Evolutionary conservation across 352 stramenopile genomes (phyloP).

Genomic region (Pythium periplocum): DNA sequence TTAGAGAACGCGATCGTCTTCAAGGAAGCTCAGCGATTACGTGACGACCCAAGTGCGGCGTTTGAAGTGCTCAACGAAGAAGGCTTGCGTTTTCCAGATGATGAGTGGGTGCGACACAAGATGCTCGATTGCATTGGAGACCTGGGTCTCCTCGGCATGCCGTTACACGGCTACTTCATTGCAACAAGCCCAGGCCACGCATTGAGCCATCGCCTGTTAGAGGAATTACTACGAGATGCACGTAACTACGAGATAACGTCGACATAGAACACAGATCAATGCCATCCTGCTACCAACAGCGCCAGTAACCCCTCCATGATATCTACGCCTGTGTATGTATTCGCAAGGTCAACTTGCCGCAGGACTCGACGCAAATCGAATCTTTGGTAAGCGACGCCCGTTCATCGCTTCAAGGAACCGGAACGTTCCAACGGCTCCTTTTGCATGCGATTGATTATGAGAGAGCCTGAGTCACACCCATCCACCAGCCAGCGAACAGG

Average conservation of each 20-base stretch:
- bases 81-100: slow-evolving; percentile 38
- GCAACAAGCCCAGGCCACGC: slow-evolving; percentile 61
- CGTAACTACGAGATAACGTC: slow-evolving; percentile 30
- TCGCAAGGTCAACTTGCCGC: no score
- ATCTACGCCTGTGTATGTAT: no score
- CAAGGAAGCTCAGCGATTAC: slow-evolving; percentile 1
- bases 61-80: slow-evolving; percentile 35
- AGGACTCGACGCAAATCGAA: no score
- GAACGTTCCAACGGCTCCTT: no score
- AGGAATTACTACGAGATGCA: slow-evolving; percentile 35
- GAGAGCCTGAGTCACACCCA: no score
- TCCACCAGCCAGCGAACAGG: no score
- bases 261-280: no score
- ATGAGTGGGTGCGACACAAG: slow-evolving; percentile 74
- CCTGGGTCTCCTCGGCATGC: slow-evolving; percentile 41
- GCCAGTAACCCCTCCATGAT: no score
- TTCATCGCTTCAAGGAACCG: no score
- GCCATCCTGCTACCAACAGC: no score
- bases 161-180: slow-evolving; percentile 63
- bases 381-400: no score
- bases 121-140: slow-evolving; percentile 71
- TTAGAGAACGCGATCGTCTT: slow-evolving; percentile 72
- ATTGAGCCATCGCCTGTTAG: slow-evolving; percentile 53
- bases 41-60: neutral
- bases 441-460: no score